These are phyloP conservation scores for Curvularia eragrostidis DNA, from an alignment of 2,329 filamentous ascomycete species.

Conservation along the genomic window DNA sequence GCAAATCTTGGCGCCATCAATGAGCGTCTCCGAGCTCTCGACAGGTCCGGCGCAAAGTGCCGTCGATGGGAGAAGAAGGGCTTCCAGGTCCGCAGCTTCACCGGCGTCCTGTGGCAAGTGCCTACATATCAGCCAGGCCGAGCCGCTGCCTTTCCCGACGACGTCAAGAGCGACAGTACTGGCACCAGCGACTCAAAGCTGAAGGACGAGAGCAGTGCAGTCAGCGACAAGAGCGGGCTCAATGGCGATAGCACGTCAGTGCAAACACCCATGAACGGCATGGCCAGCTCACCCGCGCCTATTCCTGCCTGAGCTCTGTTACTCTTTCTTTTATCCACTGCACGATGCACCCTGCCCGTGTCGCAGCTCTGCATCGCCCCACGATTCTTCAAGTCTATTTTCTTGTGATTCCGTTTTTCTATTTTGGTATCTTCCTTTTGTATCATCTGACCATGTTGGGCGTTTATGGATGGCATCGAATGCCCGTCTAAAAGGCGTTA, in stretches of 20 bases:
- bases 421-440: slow-evolving; percentile 14
- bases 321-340: neutral
- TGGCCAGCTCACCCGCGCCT: slow-evolving; percentile 61
- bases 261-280: slow-evolving; percentile 51
- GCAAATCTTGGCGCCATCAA: slow-evolving; percentile 98
- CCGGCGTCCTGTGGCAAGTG: slow-evolving; percentile 82
- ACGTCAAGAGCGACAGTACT: slow-evolving; percentile 63
- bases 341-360: neutral
- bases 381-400: slow-evolving; percentile 17
- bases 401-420: neutral
- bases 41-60: slow-evolving; percentile 89
- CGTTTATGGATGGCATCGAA: slow-evolving; percentile 31
- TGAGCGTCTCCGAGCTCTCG: slow-evolving; percentile 89
- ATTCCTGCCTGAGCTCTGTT: slow-evolving; percentile 23
- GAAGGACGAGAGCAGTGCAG: slow-evolving; percentile 64
- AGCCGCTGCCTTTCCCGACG: slow-evolving; percentile 63
- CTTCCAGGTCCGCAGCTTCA: slow-evolving; percentile 90
- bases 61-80: slow-evolving; percentile 87
- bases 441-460: slow-evolving; percentile 33
- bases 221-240: slow-evolving; percentile 67
- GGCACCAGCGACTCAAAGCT: slow-evolving; percentile 64
- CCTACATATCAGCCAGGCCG: slow-evolving; percentile 83
- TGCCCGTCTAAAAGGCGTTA: slow-evolving; percentile 29
- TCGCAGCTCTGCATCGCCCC: neutral
- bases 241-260: slow-evolving; percentile 57